Evolutionary conservation across 257 asterid species (phyloP).

Genomic region (Nicotiana benthamiana): DNA sequence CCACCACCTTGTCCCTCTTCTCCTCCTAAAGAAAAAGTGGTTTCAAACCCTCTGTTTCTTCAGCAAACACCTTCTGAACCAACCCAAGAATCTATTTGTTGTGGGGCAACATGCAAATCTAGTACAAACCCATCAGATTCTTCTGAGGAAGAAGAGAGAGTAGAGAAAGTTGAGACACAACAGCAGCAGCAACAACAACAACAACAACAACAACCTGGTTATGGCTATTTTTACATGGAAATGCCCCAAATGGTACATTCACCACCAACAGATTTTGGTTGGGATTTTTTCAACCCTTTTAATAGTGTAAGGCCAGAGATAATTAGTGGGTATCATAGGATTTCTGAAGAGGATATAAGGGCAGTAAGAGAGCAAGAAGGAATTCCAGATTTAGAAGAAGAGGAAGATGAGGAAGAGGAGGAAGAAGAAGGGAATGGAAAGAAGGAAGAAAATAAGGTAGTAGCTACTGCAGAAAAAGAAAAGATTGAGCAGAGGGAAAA

Average conservation of each 20-base stretch:
- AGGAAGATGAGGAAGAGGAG: constrained; percentile 10
- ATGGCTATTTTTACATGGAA: constrained; percentile 68
- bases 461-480: constrained; percentile 21
- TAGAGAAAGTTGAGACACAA: constrained; percentile 22
- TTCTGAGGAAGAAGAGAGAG: constrained; percentile 39
- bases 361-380: constrained; percentile 90
- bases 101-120: constrained; percentile 31
- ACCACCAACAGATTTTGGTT: constrained; percentile 70
- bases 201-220: constrained; percentile 19
- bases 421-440: constrained; percentile 24
- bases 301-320: constrained; percentile 48
- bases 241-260: constrained; percentile 48
- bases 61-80: constrained; percentile 62
- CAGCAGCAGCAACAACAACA: constrained; percentile 21
- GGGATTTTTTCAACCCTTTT: constrained; percentile 96
- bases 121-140: constrained; percentile 28
- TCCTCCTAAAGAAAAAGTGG: constrained; percentile 37
- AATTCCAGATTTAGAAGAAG: constrained; percentile 85
- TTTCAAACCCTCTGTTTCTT: constrained; percentile 78
- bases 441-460: constrained; percentile 30
- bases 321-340: constrained; percentile 41
- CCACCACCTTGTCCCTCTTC: constrained; percentile 51
- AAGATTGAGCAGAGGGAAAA: constrained; percentile 19
- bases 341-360: constrained; percentile 79
- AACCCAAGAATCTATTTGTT: constrained; percentile 42